phyloP scores from a whole-genome alignment of 1,284 basidiomycete genomes.

The Sanguinoderma infundibulare region DNA sequence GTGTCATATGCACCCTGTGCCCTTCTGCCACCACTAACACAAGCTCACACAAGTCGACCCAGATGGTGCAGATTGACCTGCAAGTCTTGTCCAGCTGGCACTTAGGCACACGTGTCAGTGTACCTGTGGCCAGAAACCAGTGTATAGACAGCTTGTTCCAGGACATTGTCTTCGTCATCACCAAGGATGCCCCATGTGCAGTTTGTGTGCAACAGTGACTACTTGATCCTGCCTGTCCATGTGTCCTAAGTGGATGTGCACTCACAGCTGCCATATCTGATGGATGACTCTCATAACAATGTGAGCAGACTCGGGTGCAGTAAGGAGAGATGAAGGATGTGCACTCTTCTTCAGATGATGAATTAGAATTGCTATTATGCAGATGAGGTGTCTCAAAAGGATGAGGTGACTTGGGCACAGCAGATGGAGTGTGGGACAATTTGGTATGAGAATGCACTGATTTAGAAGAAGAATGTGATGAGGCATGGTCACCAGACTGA shows the following conservation, averaged over 20 bases:
- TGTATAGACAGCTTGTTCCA: conserved; percentile 69
- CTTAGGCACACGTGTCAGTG: conserved; percentile 79
- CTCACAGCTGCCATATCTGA: conserved; percentile 31
- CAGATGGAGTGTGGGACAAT: conserved; percentile 10
- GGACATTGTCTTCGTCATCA: conserved; percentile 81
- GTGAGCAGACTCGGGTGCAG: conserved; percentile 9
- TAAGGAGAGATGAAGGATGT: neutral
- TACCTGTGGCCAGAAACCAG: conserved; percentile 80
- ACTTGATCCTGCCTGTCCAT: conserved; percentile 70
- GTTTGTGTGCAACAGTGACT: conserved; percentile 75
- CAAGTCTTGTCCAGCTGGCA: conserved; percentile 75
- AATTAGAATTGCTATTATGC: conserved; percentile 25
- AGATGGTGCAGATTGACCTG: conserved; percentile 79
- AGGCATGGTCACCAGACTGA: conserved; percentile 15
- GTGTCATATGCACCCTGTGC: conserved; percentile 66
- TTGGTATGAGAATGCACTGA: conserved; percentile 15
- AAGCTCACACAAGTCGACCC: conserved; percentile 38
- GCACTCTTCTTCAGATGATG: conserved; percentile 26
- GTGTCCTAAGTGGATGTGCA: conserved; percentile 76
- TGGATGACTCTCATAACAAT: conserved; percentile 8
- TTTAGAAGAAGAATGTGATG: conserved; percentile 16
- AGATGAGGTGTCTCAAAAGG: conserved; percentile 15
- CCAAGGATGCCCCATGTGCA: conserved; percentile 73
- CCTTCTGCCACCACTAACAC: conserved; percentile 28
- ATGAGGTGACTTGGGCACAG: conserved; percentile 11